A percentile compares a stretch with the other conserved stretches of the same genome.
Conservation (phyloP, 2,329 filamentous ascomycete genomes). For the Alternaria brassicae region DNA sequence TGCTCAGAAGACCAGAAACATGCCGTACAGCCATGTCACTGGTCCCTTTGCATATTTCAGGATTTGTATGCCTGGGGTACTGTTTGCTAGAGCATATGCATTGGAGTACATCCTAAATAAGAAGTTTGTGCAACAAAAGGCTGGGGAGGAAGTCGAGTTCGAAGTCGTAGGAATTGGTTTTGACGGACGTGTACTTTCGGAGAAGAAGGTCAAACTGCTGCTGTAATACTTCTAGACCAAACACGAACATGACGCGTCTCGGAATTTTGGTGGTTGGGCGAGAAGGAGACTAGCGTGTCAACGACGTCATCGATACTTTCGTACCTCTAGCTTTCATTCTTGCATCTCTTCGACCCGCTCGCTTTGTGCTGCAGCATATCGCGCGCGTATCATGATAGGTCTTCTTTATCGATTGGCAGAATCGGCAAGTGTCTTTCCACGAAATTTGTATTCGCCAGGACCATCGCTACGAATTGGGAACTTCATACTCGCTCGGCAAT, state of each 20-base stretch:
- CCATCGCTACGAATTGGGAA: background rate
- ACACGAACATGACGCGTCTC: background rate
- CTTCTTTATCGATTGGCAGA: background rate
- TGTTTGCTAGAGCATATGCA: slow-evolving; percentile 40
- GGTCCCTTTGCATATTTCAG: slow-evolving; percentile 47
- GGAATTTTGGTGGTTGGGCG: background rate
- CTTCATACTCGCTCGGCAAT: background rate
- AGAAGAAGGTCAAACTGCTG: background rate
- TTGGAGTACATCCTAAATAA: slow-evolving; percentile 32
- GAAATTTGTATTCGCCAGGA: background rate
- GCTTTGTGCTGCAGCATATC: background rate
- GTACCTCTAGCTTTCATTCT: background rate
- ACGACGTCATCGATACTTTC: slow-evolving; percentile 12
- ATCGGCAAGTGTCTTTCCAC: no score
- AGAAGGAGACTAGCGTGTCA: slow-evolving; percentile 4
- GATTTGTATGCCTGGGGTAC: slow-evolving; percentile 30
- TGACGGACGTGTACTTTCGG: background rate
- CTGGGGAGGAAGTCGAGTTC: background rate
- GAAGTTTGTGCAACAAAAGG: slow-evolving; percentile 14
- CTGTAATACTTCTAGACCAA: background rate
- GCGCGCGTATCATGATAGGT: slow-evolving; percentile 2
- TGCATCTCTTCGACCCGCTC: background rate
- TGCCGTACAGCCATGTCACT: slow-evolving; percentile 45
- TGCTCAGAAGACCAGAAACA: no score
- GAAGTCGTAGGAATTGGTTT: slow-evolving; percentile 8